Conservation (phyloP, 495 filamentous ascomycete species). For the Aspergillus affinis region DNA sequence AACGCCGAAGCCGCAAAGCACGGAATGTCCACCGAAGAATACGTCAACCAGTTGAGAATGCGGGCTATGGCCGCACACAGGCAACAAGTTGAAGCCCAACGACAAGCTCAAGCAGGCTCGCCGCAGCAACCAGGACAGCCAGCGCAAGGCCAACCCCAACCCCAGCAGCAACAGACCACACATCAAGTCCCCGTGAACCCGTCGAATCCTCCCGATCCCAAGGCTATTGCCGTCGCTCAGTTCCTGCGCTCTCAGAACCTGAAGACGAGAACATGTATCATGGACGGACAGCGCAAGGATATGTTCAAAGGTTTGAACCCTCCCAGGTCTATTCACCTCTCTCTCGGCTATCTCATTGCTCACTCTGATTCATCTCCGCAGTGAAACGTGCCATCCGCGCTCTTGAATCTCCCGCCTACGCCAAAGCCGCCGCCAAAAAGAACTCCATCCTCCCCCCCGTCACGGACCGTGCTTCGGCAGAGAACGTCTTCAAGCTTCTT, state of each 20-base stretch:
- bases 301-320: conserved; percentile 80
- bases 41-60: conserved; percentile 63
- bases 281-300: conserved; percentile 95
- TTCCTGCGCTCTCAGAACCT: conserved; percentile 83
- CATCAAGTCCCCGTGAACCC: conserved; percentile 59
- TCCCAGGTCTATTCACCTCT: neutral
- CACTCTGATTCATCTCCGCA: conserved; percentile 33
- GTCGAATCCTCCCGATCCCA: conserved; percentile 75
- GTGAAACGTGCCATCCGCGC: conserved; percentile 97
- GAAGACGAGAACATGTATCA: conserved; percentile 87
- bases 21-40: conserved; percentile 62
- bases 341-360: neutral
- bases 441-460: conserved; percentile 86
- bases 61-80: conserved; percentile 55
- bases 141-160: conserved; percentile 26
- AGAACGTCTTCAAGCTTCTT: conserved; percentile 93
- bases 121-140: conserved; percentile 43
- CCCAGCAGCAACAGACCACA: conserved; percentile 37
- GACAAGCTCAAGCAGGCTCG: conserved; percentile 40
- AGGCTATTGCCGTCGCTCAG: conserved; percentile 84
- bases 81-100: conserved; percentile 45
- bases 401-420: conserved; percentile 84
- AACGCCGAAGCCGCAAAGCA: conserved; percentile 63
- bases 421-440: conserved; percentile 76
- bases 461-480: conserved; percentile 78